A percentile compares a stretch with the other conserved stretches of the same genome.
Evolutionary conservation across 2,329 filamentous ascomycete species (phyloP).

Genomic region (Colletotrichum cuscutae): DNA sequence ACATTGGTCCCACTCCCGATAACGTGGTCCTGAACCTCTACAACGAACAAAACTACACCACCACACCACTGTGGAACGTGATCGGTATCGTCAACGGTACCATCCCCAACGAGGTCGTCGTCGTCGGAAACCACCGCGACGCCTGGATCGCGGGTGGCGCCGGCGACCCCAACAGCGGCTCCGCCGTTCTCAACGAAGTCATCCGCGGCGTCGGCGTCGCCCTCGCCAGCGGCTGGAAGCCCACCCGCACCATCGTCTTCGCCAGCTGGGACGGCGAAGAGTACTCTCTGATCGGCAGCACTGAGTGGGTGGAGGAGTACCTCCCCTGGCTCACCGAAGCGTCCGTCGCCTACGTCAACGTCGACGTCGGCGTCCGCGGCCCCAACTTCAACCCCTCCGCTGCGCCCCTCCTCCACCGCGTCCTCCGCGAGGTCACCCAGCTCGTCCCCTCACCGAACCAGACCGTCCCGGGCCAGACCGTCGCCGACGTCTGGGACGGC

Average conservation of each 20-base stretch:
- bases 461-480: constrained; percentile 75
- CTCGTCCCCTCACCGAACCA: constrained; percentile 80
- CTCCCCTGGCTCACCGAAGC: constrained; percentile 80
- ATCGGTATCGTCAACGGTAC: constrained; percentile 93
- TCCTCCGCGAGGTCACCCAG: constrained; percentile 74
- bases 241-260: constrained; percentile 90
- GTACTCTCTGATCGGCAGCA: constrained; percentile 86
- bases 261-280: constrained; percentile 87
- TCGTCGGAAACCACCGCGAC: constrained; percentile 93
- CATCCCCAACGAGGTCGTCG: constrained; percentile 83
- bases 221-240: constrained; percentile 65
- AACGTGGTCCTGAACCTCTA: constrained; percentile 75
- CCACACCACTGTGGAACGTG: constrained; percentile 87
- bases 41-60: constrained; percentile 86
- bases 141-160: constrained; percentile 90
- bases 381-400: constrained; percentile 72
- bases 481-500: constrained; percentile 75
- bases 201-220: constrained; percentile 80
- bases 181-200: constrained; percentile 81
- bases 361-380: constrained; percentile 79
- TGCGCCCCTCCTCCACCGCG: constrained; percentile 79
- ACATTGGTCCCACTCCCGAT: constrained; percentile 84
- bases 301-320: constrained; percentile 94
- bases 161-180: constrained; percentile 85
- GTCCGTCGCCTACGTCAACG: constrained; percentile 85